Conservation (phyloP, 2,329 filamentous ascomycete genomes). For the Colletotrichum falcatum region DNA sequence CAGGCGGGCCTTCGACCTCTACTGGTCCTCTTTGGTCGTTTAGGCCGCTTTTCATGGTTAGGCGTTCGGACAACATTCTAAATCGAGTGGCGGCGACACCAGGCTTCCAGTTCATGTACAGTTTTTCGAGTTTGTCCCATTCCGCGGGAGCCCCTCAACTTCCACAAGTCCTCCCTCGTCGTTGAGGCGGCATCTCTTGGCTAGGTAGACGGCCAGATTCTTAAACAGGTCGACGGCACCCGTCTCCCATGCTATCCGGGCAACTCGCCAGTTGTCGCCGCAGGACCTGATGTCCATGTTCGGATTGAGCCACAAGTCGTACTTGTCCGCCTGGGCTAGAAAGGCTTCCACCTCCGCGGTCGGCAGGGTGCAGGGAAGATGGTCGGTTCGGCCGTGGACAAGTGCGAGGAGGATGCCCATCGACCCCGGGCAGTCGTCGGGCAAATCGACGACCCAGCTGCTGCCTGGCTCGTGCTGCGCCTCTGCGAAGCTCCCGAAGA, state of each 20-base stretch:
- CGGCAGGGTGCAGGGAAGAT: background rate
- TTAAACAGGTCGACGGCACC: background rate
- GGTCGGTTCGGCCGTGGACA: background rate
- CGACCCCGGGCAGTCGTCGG: background rate
- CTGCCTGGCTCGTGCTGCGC: background rate
- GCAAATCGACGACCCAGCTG: background rate
- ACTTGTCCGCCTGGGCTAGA: background rate
- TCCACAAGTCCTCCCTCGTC: background rate
- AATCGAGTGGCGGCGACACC: too few relatives aligned
- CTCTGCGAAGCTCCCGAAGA: background rate
- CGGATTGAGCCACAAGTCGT: conserved; percentile 9
- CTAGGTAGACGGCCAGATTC: background rate
- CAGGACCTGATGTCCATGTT: background rate
- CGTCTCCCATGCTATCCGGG: background rate
- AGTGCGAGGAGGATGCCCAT: background rate
- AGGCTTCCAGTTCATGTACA: too few relatives aligned
- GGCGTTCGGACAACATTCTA: too few relatives aligned
- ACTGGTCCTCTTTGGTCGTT: background rate
- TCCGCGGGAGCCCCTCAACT: background rate
- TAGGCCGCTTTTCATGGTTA: background rate
- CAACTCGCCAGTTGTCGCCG: background rate
- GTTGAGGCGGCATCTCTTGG: background rate
- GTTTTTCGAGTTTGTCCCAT: background rate
- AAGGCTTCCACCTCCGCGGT: background rate
- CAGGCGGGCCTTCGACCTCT: background rate